A percentile compares a stretch with the other conserved stretches of the same genome.
Conservation (phyloP, 306 rosid species). For the Quercus wislizeni region DNA sequence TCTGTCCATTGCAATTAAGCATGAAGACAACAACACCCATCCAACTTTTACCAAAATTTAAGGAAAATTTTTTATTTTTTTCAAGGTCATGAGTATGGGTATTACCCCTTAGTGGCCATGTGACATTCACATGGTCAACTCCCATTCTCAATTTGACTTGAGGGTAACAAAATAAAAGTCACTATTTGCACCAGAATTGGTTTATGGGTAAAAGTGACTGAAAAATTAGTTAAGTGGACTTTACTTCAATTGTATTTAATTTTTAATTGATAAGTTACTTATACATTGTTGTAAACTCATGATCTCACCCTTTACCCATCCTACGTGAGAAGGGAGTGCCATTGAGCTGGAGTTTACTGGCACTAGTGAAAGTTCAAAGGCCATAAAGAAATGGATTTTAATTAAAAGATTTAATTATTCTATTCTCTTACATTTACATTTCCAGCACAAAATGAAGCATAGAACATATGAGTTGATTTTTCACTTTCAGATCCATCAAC, state of each 20-base stretch:
- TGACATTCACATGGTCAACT: background rate
- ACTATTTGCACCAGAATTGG: background rate
- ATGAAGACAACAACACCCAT: too few species aligned
- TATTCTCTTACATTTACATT: background rate
- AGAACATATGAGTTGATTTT: too few species aligned
- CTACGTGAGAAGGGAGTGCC: too few species aligned
- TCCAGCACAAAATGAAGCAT: constrained; percentile 56
- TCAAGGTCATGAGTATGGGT: background rate
- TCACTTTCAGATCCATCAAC: background rate
- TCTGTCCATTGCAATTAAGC: too few species aligned
- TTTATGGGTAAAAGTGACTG: background rate
- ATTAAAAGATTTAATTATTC: background rate
- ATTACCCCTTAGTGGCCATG: background rate
- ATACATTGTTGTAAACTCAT: too few species aligned
- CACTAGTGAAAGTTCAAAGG: background rate
- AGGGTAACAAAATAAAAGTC: background rate
- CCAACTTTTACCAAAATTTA: too few species aligned
- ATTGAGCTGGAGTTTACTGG: too few species aligned
- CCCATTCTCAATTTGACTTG: too few species aligned
- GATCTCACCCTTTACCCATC: too few species aligned
- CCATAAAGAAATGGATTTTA: background rate
- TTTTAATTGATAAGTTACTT: too few species aligned
- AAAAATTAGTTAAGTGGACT: background rate
- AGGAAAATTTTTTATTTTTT: too few species aligned
- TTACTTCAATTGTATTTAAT: background rate